Percentiles rank a stretch among this genome's conserved stretches.
Conservation (phyloP, 2,329 filamentous ascomycete genomes). For the Coniochaeta sp. region DNA sequence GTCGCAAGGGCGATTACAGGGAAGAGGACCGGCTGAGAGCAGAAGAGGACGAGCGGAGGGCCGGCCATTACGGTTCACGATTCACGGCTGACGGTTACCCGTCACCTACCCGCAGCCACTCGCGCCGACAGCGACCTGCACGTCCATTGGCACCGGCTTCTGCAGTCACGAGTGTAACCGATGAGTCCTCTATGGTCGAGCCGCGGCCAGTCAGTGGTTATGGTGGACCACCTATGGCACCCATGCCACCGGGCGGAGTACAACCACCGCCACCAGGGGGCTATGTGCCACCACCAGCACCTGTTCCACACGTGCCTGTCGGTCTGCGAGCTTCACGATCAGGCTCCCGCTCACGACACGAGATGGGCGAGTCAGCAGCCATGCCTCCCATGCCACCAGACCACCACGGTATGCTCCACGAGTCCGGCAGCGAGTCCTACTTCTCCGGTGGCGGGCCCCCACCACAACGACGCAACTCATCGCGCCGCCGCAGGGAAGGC, state of each 20-base stretch:
- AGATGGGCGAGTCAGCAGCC: conserved; percentile 22
- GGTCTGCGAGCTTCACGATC: conserved; percentile 17
- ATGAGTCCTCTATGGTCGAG: conserved; percentile 31
- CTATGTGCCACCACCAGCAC: conserved; percentile 13
- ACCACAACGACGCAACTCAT: conserved; percentile 35
- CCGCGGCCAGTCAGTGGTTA: conserved; percentile 24
- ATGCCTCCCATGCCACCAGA: conserved; percentile 53
- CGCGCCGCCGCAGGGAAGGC: conserved; percentile 36
- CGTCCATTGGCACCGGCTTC: conserved; percentile 12
- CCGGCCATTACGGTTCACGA: conserved; percentile 53
- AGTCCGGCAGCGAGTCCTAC: conserved; percentile 36
- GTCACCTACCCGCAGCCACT: conserved; percentile 36
- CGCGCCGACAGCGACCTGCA: conserved; percentile 19
- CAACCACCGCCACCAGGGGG: conserved; percentile 26
- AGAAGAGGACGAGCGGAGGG: conserved; percentile 45
- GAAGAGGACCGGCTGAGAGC: conserved; percentile 41
- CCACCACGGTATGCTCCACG: conserved; percentile 36
- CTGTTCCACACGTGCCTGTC: conserved; percentile 3
- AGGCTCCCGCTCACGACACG: conserved; percentile 32
- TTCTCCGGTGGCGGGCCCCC: conserved; percentile 28
- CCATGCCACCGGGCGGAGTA: conserved; percentile 33
- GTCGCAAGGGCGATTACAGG: conserved; percentile 42
- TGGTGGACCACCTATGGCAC: conserved; percentile 18
- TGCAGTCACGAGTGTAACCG: conserved; percentile 19
- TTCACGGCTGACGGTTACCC: conserved; percentile 64